A percentile compares a stretch with the other conserved stretches of the same genome.
These are phyloP conservation scores for Phytophthora pini DNA, from an alignment of 352 stramenopile species.

Conservation along the genomic window DNA sequence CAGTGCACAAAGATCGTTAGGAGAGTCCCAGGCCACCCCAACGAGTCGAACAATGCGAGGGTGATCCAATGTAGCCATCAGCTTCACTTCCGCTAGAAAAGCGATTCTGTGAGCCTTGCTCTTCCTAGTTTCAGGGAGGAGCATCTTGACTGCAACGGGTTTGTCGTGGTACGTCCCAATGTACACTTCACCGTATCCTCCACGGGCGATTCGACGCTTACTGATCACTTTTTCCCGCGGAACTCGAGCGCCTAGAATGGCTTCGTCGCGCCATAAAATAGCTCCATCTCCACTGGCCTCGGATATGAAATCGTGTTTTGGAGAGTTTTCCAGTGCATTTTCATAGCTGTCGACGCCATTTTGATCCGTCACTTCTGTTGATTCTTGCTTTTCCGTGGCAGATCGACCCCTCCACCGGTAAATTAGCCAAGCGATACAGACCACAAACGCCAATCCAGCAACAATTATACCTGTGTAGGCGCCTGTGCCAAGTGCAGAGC, in stretches of 20 bases:
- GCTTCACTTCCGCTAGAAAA: neutral
- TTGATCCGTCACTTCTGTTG: neutral
- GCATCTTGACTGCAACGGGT: conserved; percentile 2
- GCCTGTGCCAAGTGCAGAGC: neutral
- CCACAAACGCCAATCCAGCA: neutral
- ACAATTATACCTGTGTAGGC: neutral
- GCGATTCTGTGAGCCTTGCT: neutral
- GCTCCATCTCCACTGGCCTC: conserved; percentile 1
- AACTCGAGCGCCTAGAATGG: conserved; percentile 1
- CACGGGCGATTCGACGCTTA: neutral
- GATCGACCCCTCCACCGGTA: neutral
- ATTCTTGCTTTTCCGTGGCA: neutral
- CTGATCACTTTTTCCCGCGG: conserved; percentile 2
- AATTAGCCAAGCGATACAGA: neutral
- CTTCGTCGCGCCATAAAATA: neutral
- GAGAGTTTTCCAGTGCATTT: neutral
- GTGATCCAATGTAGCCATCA: neutral
- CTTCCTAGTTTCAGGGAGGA: conserved; percentile 1
- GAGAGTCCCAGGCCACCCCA: conserved; percentile 1
- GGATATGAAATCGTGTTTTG: neutral
- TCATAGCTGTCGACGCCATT: neutral
- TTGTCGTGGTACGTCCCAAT: neutral
- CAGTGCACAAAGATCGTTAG: neutral
- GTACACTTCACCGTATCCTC: conserved; percentile 7
- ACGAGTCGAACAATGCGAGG: neutral